These are phyloP conservation scores for Bruguiera sexangula DNA, from an alignment of 345 rosid species.

Conservation along the genomic window DNA sequence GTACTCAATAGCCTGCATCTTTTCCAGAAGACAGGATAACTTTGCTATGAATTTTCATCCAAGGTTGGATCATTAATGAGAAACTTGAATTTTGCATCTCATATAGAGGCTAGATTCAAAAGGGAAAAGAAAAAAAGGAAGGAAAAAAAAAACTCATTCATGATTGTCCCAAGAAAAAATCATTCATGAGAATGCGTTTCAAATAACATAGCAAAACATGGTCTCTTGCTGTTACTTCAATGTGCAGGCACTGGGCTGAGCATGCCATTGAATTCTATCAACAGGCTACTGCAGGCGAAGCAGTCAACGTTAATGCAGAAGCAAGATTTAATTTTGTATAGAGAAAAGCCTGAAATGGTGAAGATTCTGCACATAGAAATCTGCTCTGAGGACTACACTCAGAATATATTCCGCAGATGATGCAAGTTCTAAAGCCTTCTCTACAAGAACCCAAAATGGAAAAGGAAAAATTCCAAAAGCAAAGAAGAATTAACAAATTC, in stretches of 20 bases:
- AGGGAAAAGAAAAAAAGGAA: too few species aligned
- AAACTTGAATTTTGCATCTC: too few species aligned
- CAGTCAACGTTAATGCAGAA: conserved; percentile 31
- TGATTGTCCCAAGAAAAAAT: too few species aligned
- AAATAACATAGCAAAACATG: background rate
- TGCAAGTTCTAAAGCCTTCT: conserved; percentile 52
- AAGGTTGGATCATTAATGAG: too few species aligned
- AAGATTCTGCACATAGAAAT: conserved; percentile 20
- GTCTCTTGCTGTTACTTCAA: background rate
- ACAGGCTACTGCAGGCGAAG: conserved; percentile 19
- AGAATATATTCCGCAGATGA: conserved; percentile 24
- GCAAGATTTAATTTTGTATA: conserved; percentile 25
- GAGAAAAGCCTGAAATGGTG: conserved; percentile 29
- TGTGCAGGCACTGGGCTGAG: background rate
- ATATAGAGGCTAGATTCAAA: too few species aligned
- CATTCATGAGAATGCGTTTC: background rate
- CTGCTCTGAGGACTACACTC: conserved; percentile 28
- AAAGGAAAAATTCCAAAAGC: conserved; percentile 27
- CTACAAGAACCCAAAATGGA: conserved; percentile 35
- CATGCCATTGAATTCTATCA: conserved; percentile 12
- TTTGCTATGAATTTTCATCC: too few species aligned
- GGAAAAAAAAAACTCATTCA: too few species aligned
- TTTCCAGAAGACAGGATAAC: too few species aligned
- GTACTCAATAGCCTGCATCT: too few species aligned
- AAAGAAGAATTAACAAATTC: conserved; percentile 59